Percentiles rank a stretch among this genome's conserved stretches.
Conservation (phyloP, 2,329 filamentous ascomycete genomes). For the Trichoderma sp. region DNA sequence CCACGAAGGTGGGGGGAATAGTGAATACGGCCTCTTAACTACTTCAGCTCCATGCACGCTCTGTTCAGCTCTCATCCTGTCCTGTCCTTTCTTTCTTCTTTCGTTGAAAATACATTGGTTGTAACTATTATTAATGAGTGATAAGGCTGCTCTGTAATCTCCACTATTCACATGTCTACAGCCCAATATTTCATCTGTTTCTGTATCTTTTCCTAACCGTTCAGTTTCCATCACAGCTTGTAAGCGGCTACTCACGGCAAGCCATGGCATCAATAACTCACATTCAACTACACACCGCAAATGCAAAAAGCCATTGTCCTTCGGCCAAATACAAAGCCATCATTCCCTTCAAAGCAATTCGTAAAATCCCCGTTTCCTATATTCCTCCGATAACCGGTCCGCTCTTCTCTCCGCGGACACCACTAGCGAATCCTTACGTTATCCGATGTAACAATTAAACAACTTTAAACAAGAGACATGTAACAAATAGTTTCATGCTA, state of each 20-base stretch:
- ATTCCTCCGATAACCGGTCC: slow-evolving; percentile 4
- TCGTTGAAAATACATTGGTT: neutral
- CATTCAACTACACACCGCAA: neutral
- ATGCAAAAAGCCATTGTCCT: neutral
- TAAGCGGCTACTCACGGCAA: slow-evolving; percentile 6
- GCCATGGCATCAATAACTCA: neutral
- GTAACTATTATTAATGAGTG: neutral
- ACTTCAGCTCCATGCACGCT: neutral
- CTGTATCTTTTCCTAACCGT: neutral
- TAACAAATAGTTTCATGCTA: neutral
- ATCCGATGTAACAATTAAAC: neutral
- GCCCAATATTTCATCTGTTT: neutral
- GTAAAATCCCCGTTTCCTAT: neutral
- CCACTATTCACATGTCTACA: neutral
- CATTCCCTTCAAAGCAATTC: neutral
- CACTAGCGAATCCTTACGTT: neutral
- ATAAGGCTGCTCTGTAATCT: neutral
- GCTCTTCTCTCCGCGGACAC: neutral
- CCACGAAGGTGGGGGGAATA: neutral
- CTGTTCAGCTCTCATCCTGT: neutral
- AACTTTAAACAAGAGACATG: neutral
- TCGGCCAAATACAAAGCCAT: neutral
- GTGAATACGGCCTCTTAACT: neutral
- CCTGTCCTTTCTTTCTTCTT: neutral
- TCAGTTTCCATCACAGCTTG: neutral